Evolutionary conservation across 495 filamentous ascomycete genomes (phyloP), one percentile per base, ranked within the genome.

Genomic region (Recurvomyces mirabilis): DNA sequence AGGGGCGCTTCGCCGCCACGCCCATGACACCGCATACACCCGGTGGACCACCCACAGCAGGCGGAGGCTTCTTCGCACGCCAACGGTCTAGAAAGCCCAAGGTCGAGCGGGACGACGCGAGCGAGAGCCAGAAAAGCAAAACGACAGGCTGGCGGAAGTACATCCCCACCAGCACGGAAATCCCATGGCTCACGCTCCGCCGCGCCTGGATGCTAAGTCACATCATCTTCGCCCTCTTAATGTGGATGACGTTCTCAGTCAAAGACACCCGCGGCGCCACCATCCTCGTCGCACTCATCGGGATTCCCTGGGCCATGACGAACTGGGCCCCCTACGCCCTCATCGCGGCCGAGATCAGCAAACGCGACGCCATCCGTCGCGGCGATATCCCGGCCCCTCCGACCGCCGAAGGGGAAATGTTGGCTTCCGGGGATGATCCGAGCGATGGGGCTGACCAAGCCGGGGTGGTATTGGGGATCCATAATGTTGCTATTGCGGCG

Each of bases 321-420:
- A 70, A 87, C 23, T 94, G 87, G 87, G 87, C 84, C 0, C 87
- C 87, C 0, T 94, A 88, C 68, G 87, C 87, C 26, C 78, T 94
- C 50, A 93, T 94, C 55, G 81, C 80, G 37, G 80, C 82, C 25
- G 87, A 94, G 63, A 84, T 94, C 31, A 76, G 77, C 37, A 79
- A 79, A 40, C 77, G 84, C 23, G 83, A 93, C 55, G 74, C 79
- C 36, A 66, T 81, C 17, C 70, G 77, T 37, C 78, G 82, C 17
- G 62, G 70, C 15, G 68, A 66, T 30, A 63, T 68, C 13, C 67
- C 57, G 12, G 49, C 67, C 0, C 59, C 54, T 9, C 20, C 46
- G 11, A 32, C 35, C 7, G 2, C 18, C 10, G 53, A 53, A 13
- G 49, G 49, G 5, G 38, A 43, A 15, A 29, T 58, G 11, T 43